Conservation (phyloP, 2,329 filamentous ascomycete species). For the Ustulina deusta region DNA sequence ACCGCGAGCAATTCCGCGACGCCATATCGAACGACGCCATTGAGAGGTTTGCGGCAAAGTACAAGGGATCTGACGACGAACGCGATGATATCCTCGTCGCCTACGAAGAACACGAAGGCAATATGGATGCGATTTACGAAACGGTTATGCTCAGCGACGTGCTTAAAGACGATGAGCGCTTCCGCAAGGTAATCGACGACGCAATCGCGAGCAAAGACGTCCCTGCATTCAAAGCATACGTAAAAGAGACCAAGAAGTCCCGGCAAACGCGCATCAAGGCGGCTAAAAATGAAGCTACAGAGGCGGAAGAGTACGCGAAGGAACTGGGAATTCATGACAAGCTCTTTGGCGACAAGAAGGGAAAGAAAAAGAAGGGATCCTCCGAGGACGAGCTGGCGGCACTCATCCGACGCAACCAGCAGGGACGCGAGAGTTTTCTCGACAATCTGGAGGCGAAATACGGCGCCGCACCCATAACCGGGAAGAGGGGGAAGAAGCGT, state of each 20-base stretch:
- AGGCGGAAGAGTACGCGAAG: conserved; percentile 81
- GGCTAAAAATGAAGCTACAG: conserved; percentile 74
- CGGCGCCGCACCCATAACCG: conserved; percentile 56
- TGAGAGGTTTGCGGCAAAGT: conserved; percentile 78
- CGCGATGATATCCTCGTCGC: conserved; percentile 79
- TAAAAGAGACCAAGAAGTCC: conserved; percentile 76
- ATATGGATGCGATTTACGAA: conserved; percentile 83
- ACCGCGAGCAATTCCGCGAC: conserved; percentile 83
- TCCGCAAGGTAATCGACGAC: conserved; percentile 81
- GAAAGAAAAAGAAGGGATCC: conserved; percentile 57
- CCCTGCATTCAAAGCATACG: conserved; percentile 74
- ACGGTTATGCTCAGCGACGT: conserved; percentile 88
- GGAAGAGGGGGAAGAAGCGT: conserved; percentile 65
- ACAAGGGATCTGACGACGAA: conserved; percentile 90
- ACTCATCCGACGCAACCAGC: conserved; percentile 78
- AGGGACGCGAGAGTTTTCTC: conserved; percentile 73
- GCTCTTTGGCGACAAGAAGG: conserved; percentile 65
- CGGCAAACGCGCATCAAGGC: conserved; percentile 69
- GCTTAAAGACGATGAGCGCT: conserved; percentile 85
- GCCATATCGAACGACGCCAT: conserved; percentile 81
- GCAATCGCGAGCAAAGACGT: conserved; percentile 80
- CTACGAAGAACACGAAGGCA: conserved; percentile 78
- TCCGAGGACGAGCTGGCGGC: conserved; percentile 73
- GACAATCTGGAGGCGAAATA: conserved; percentile 85
- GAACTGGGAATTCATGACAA: conserved; percentile 80